Evolutionary conservation across 768 basidiomycete genomes (phyloP).

Genomic region (Suillus fuscotomentosus): DNA sequence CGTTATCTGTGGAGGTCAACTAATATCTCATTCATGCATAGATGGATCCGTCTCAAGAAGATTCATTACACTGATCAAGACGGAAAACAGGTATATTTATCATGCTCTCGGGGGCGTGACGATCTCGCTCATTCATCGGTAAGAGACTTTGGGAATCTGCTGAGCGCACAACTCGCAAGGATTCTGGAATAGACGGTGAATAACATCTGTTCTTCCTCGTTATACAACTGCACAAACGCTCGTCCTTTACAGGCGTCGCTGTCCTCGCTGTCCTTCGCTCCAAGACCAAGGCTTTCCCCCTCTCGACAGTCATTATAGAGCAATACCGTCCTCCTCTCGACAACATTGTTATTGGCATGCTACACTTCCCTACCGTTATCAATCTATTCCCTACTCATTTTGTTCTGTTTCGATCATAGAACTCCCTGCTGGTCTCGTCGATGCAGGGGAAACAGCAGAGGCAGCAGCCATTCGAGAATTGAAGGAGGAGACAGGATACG

Average conservation of each 20-base stretch:
- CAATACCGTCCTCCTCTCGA: constrained; percentile 90
- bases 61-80: constrained; percentile 78
- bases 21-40: constrained; percentile 25
- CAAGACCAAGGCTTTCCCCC: constrained; percentile 64
- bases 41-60: constrained; percentile 85
- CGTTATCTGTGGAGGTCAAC: background rate
- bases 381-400: background rate
- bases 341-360: constrained; percentile 68
- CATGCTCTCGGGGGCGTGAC: background rate
- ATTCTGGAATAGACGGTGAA: constrained; percentile 79
- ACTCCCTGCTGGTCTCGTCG: constrained; percentile 74
- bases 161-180: constrained; percentile 74
- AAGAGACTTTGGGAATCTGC: constrained; percentile 91
- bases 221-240: background rate
- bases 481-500: constrained; percentile 91
- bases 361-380: background rate
- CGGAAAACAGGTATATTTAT: constrained; percentile 60
- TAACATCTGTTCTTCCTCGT: background rate
- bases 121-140: constrained; percentile 6
- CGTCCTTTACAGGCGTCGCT: constrained; percentile 62
- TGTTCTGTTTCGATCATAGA: constrained; percentile 31
- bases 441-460: constrained; percentile 81
- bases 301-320: constrained; percentile 83
- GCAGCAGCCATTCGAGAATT: constrained; percentile 84
- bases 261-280: constrained; percentile 81